phyloP scores from a whole-genome alignment of 2,329 filamentous ascomycete species.

The Aspergillus alliaceus region DNA sequence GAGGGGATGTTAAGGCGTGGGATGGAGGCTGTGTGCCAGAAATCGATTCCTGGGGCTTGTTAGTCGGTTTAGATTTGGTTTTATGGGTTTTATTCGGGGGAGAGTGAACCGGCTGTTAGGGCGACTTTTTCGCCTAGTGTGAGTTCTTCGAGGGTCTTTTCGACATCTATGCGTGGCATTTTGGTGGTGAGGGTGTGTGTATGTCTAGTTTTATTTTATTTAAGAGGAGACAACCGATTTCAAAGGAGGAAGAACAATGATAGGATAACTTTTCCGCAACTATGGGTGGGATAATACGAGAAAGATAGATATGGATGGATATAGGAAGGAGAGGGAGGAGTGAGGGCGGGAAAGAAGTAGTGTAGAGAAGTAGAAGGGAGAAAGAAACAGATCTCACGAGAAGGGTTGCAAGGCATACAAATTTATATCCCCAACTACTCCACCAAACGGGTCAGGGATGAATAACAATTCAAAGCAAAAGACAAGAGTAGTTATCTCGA shows the following conservation, averaged over 20 bases:
- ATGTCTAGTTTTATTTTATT: slow-evolving; percentile 2
- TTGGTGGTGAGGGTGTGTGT: slow-evolving; percentile 9
- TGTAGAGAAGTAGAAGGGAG: not conserved
- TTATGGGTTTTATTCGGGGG: not conserved
- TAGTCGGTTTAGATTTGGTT: not conserved
- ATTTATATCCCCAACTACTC: not conserved
- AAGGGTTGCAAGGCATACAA: not conserved
- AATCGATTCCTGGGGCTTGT: slow-evolving; percentile 48
- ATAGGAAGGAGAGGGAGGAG: too few species aligned
- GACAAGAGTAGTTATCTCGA: too few species aligned
- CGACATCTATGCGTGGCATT: slow-evolving; percentile 39
- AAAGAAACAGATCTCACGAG: too few species aligned
- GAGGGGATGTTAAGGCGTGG: slow-evolving; percentile 63
- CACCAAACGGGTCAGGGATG: not conserved
- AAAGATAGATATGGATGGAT: too few species aligned
- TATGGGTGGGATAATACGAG: not conserved
- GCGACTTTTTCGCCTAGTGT: slow-evolving; percentile 60
- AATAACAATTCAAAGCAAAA: not conserved
- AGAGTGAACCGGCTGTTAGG: slow-evolving; percentile 34
- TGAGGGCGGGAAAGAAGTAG: too few species aligned
- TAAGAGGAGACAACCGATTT: not conserved
- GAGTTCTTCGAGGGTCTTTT: slow-evolving; percentile 54
- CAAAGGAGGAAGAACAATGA: too few species aligned
- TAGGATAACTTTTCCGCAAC: not conserved
- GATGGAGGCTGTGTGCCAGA: slow-evolving; percentile 68